Evolutionary conservation across 257 asterid species (phyloP), one percentile per base, ranked within the genome.

Genomic region (Solanum clarkiae): DNA sequence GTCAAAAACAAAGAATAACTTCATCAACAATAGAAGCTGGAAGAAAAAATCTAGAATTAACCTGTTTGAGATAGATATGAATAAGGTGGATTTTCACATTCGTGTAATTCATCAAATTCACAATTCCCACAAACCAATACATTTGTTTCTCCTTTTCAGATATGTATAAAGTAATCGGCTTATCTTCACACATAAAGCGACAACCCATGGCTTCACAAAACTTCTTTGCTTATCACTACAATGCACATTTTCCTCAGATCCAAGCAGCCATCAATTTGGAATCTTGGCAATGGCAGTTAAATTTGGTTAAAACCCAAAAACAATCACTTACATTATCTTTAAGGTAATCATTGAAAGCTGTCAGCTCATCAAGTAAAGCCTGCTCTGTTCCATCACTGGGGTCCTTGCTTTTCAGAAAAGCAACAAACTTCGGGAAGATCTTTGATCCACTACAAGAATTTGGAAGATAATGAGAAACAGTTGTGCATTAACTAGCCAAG

Each of bases 331-430:
- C 98, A 91, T 94, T 92, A 82, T 91, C 93, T 90, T 92, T 90
- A 49, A 97, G 91, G 89, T 94, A 91, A 86, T 88, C 91, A 88
- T 94, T 88, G 88, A 95, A 90, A 71, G 91, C 95, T 80, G 90
- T 87, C 88, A 97, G 91, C 91, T 97, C 98, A 84, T 88, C 81
- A 32, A 94, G 93, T 85, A 97, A 90, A 60, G 97, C 93, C 91
- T 91, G 91, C 93, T 94, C 98, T 22, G 97, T 90, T 87, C 97
- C 97, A 88, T 95, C 99, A 85, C 72, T 89, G 40, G 97, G 40
- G 85, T 95, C 97, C 87, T 96, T 95, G 97, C 99, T 96, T 89
- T 92, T 96, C 84, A 96, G 94, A 71, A 96, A 94, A n/a, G 93
- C 98, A 90, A 95, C 86, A 90, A 94, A 96, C 63, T 94, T 85